A percentile compares a stretch with the other conserved stretches of the same genome.
Evolutionary conservation across 2,329 filamentous ascomycete genomes (phyloP).

Genomic region (Sarocladiaceae sp.): DNA sequence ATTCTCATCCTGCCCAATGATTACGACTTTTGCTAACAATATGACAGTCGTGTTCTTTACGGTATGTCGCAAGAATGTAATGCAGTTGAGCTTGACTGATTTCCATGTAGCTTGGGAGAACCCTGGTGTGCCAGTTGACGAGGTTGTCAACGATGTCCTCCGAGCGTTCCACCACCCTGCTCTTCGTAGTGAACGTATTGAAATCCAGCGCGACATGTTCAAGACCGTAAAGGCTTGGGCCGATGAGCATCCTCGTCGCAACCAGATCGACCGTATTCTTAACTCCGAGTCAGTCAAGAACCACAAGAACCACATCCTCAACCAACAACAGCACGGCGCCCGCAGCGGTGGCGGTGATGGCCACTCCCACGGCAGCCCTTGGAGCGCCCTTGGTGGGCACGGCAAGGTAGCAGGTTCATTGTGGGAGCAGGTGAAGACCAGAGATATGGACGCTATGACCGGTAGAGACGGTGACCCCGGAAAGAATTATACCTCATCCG

Average conservation of each 20-base stretch:
- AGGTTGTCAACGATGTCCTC: constrained; percentile 77
- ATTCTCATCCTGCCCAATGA: not conserved
- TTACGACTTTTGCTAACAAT: constrained; percentile 8
- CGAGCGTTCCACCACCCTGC: constrained; percentile 89
- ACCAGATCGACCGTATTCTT: constrained; percentile 69
- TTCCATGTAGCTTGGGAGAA: constrained; percentile 68
- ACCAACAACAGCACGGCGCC: constrained; percentile 24
- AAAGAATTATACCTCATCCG: constrained; percentile 32
- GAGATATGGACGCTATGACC: constrained; percentile 53
- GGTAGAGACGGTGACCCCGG: constrained; percentile 38
- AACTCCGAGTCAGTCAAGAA: constrained; percentile 77
- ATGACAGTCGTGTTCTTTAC: constrained; percentile 67
- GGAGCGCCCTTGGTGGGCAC: constrained; percentile 43
- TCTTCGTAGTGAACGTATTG: constrained; percentile 67
- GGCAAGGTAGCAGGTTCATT: constrained; percentile 56
- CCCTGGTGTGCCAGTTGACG: constrained; percentile 72
- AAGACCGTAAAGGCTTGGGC: constrained; percentile 79
- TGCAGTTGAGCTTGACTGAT: not conserved
- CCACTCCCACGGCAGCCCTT: constrained; percentile 33
- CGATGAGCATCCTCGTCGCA: constrained; percentile 61
- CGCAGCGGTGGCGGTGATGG: constrained; percentile 30
- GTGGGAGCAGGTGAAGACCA: constrained; percentile 57
- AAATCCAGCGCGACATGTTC: constrained; percentile 88
- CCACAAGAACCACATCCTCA: constrained; percentile 72
- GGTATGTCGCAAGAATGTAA: no score